Base-by-base conservation (phyloP, 1,284 basidiomycete species). In the Anthracocystis panici-leucophaei region DNA sequence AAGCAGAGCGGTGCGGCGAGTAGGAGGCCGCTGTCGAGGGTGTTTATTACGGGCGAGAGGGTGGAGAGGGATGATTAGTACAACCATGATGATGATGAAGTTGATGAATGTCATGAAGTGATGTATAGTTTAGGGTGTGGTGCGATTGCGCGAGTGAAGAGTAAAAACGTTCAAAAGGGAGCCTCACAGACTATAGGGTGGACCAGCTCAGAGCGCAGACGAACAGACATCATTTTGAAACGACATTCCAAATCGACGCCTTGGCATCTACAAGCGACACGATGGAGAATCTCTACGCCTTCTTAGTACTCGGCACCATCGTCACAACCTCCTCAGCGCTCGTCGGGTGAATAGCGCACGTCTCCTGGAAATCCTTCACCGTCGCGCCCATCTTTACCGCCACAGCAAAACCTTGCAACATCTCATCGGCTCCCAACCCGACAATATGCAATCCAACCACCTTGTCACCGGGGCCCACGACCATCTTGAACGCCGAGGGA, bases 391-490 rank as follows among this genome's bases (percentile, higher is more conserved):
- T 95, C 89, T 97, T 97, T 81, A 99, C 88, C 12, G 95, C 95
- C 20, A 97, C 93, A 1, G 88, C 93, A 84, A 98, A 96, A 71
- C 95, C 95, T 88, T 98, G 95, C 87, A 95, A 87, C 78, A 92
- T 90, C 87, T 98, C 95, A 84, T 98, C 96, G 72, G 91, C 92
- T 16, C 84, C 84, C 77, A 90, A 82, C 6, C 95, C 96, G 69
- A 98, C 91, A 77, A 97, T 91, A 86, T 99, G 97, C 57, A 98
- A 87, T 20, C 96, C 96, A 20, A 99, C 93, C 41, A 99, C 92
- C 82, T 92, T 92, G 85, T 99, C 94, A 78, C 97, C 94, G 10
- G 90, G 89, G 0, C 95, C 95, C 2, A 89, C 90, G 78, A 99
- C 88, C 49, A 99, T 89, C 88, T 99, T 99, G 89, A 94, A 95